A percentile compares a stretch with the other conserved stretches of the same genome.
Evolutionary conservation across 176 grass and related monocot species (phyloP).

Genomic region (Luzula sylvatica): DNA sequence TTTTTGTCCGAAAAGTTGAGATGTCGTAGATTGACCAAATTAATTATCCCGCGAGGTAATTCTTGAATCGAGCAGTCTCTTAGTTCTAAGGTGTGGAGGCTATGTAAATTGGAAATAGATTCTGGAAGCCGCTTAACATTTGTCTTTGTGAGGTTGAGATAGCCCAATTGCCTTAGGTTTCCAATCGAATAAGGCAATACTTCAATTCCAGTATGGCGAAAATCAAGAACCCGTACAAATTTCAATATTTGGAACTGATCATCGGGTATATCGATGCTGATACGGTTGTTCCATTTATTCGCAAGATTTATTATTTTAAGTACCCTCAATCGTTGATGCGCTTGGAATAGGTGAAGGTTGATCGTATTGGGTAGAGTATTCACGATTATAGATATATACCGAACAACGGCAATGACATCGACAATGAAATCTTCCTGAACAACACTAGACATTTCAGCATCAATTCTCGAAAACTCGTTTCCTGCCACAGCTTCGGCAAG

Average conservation of each 20-base stretch:
- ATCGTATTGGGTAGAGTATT: background rate
- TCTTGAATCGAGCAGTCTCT: background rate
- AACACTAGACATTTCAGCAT: background rate
- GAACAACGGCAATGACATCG: background rate
- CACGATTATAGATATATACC: slow-evolving; percentile 7
- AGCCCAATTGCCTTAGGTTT: slow-evolving; percentile 13
- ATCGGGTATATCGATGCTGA: background rate
- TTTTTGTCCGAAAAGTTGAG: background rate
- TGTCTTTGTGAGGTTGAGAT: slow-evolving; percentile 4
- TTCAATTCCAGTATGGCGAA: background rate
- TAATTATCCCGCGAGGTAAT: background rate
- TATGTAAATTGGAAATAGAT: slow-evolving; percentile 13
- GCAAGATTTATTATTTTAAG: slow-evolving; percentile 9
- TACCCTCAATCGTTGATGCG: background rate
- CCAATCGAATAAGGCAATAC: slow-evolving; percentile 2
- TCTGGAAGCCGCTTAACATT: slow-evolving; percentile 7
- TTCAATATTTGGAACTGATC: background rate
- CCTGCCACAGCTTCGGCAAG: slow-evolving; percentile 10
- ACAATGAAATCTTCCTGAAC: background rate
- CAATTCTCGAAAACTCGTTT: background rate
- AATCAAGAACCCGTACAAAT: slow-evolving; percentile 8
- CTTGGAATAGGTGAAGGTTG: background rate
- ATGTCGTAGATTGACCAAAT: slow-evolving; percentile 6
- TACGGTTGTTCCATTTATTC: background rate
- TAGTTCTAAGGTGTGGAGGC: slow-evolving; percentile 10